Percentiles rank a stretch among this genome's conserved stretches.
These are phyloP conservation scores for Cytospora paraplurivora DNA, from an alignment of 2,329 filamentous ascomycete species.

Conservation along the genomic window DNA sequence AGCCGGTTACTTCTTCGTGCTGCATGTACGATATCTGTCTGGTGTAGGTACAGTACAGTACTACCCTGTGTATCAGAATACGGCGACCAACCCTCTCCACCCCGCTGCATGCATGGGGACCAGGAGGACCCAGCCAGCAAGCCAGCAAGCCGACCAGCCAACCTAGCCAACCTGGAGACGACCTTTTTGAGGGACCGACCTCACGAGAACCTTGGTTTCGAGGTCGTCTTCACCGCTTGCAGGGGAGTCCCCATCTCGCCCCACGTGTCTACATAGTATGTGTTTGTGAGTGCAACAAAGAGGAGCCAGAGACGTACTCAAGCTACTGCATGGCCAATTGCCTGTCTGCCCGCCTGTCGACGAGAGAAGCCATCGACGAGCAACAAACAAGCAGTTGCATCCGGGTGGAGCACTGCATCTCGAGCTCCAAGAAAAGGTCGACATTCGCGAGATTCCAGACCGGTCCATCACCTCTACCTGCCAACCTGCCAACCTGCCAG, in stretches of 20 bases:
- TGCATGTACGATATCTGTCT: too few species aligned
- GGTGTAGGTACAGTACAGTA: background rate
- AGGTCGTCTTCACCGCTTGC: slow-evolving; percentile 18
- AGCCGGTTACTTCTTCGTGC: background rate
- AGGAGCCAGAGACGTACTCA: background rate
- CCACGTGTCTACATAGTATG: slow-evolving; percentile 10
- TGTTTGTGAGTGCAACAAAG: slow-evolving; percentile 10
- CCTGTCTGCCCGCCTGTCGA: background rate
- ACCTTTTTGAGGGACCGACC: background rate
- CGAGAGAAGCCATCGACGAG: background rate
- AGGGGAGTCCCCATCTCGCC: slow-evolving; percentile 16
- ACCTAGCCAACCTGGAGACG: background rate
- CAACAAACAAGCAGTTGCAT: background rate
- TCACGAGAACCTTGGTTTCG: background rate
- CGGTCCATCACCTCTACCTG: background rate
- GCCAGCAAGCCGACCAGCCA: background rate
- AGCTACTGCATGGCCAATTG: slow-evolving; percentile 12
- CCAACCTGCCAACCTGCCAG: background rate
- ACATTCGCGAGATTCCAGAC: slow-evolving; percentile 1
- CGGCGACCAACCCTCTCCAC: background rate
- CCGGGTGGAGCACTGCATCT: background rate
- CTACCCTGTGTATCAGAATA: background rate
- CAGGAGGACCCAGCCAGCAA: background rate
- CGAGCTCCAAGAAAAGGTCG: background rate
- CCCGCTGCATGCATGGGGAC: background rate